A percentile compares a stretch with the other conserved stretches of the same genome.
Conservation (phyloP, 805 yeast genomes). For the Myxozyma vanderwaltii region DNA sequence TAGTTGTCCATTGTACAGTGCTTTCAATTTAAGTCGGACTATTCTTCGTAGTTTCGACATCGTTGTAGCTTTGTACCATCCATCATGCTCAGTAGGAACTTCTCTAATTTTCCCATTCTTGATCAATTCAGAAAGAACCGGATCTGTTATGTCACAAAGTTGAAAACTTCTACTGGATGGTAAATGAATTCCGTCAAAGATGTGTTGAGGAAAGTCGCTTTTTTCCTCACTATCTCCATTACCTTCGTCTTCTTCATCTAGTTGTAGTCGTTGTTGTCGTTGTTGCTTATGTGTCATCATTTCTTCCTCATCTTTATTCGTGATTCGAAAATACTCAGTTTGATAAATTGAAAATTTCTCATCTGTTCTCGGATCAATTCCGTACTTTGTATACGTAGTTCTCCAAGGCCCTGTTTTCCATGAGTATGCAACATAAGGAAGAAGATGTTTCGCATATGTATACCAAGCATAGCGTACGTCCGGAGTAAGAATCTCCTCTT, state of each 20-base stretch:
- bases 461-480: conserved; percentile 40
- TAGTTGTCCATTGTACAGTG: conserved; percentile 42
- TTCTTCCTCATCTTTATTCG: conserved; percentile 30
- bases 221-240: conserved; percentile 41
- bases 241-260: conserved; percentile 40
- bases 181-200: conserved; percentile 69
- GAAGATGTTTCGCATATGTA: conserved; percentile 63
- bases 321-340: conserved; percentile 76
- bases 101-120: conserved; percentile 45
- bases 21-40: conserved; percentile 69
- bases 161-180: conserved; percentile 76
- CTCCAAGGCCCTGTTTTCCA: conserved; percentile 95
- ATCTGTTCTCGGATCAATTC: conserved; percentile 71
- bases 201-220: conserved; percentile 45
- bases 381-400: conserved; percentile 75
- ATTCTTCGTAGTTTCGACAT: conserved; percentile 67
- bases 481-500: conserved; percentile 33
- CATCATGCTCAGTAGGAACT: conserved; percentile 62
- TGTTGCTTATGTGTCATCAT: conserved; percentile 33
- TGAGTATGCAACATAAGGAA: conserved; percentile 81
- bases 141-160: conserved; percentile 74
- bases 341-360: conserved; percentile 64
- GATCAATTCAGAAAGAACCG: conserved; percentile 55
- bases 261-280: conserved; percentile 16
- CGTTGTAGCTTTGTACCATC: conserved; percentile 74